phyloP scores from a whole-genome alignment of 2,329 filamentous ascomycete species.

The Macrophomina pseudophaseolina region DNA sequence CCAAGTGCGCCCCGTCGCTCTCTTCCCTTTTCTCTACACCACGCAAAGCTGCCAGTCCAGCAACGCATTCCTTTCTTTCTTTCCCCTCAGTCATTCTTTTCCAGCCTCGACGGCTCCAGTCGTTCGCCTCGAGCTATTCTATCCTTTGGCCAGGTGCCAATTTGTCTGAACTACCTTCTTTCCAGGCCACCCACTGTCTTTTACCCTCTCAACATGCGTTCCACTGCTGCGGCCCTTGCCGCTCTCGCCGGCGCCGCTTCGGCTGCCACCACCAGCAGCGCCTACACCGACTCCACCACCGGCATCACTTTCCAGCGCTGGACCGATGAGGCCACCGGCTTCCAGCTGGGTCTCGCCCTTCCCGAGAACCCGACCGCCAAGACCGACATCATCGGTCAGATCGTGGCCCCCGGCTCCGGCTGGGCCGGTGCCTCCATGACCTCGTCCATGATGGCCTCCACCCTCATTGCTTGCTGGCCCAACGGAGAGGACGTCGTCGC shows the following conservation, averaged over 20 bases:
- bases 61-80: slow-evolving; percentile 18
- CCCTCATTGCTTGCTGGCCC: slow-evolving; percentile 61
- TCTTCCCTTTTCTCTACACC: not conserved
- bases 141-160: slow-evolving; percentile 26
- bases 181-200: not conserved
- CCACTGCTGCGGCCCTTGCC: slow-evolving; percentile 16
- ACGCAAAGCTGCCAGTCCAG: slow-evolving; percentile 26
- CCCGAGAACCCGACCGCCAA: slow-evolving; percentile 50
- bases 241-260: slow-evolving; percentile 16
- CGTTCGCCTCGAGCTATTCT: slow-evolving; percentile 23
- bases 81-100: slow-evolving; percentile 24
- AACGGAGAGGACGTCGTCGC: slow-evolving; percentile 54
- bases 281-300: slow-evolving; percentile 37
- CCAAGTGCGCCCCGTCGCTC: slow-evolving; percentile 10
- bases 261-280: slow-evolving; percentile 15
- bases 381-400: slow-evolving; percentile 61
- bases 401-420: slow-evolving; percentile 52
- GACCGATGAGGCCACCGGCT: slow-evolving; percentile 46
- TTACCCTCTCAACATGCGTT: slow-evolving; percentile 10
- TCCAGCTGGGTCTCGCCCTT: slow-evolving; percentile 57
- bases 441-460: slow-evolving; percentile 54
- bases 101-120: slow-evolving; percentile 24
- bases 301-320: slow-evolving; percentile 41
- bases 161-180: slow-evolving; percentile 5
- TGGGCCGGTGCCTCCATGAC: slow-evolving; percentile 59